Evolutionary conservation across 371 early-diverging fungal species (phyloP), one percentile per base, ranked within the genome.

Genomic region (Rhizopus stolonifer): DNA sequence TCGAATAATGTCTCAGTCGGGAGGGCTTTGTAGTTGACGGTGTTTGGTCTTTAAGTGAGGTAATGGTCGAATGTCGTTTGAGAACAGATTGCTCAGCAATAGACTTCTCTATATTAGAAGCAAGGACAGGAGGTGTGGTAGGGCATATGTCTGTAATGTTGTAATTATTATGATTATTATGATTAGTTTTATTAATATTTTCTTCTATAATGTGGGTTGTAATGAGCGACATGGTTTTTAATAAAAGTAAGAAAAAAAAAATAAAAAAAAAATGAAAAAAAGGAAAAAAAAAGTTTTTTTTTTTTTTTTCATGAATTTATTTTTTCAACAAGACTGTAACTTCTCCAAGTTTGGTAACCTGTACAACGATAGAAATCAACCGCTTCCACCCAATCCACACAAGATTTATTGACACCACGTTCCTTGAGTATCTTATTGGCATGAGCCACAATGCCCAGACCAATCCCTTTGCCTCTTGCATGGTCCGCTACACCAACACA

Each of bases 361-460:
- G 68, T 61, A 25, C 65, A 64, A 53, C 60, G 40, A 49, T 74
- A 74, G 39, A 78, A 72, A n/a, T 66, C 69, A 17, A 67, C 39
- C n/a, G 62, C 46, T 40, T 72, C 79, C 17, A 74, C 79, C 79
- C 79, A 78, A 52, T 78, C 79, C 5, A 78, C 73, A 53, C 70
- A 72, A 1, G 65, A 51, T 33, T 58, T 64, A 17, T 60, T 25
- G 11, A 74, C 75, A 6, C 73, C 70, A 29, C 79, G 69, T 17
- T 53, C 44, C 43, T 49, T 56, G 10, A 78, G 53, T 5, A 65
- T 42, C 22, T 67, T 51, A 39, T 74, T 74, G 1, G 71, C 79
- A 56, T 69, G 59, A 15, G 62, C 69, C 17, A 74, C 73, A 22
- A 74, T 54, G 8, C 73, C 73, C 11, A 70, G 33, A 3, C 75